Evolutionary conservation across 495 filamentous ascomycete species (phyloP).

Genomic region (Melanomma pulvis-pyrius): DNA sequence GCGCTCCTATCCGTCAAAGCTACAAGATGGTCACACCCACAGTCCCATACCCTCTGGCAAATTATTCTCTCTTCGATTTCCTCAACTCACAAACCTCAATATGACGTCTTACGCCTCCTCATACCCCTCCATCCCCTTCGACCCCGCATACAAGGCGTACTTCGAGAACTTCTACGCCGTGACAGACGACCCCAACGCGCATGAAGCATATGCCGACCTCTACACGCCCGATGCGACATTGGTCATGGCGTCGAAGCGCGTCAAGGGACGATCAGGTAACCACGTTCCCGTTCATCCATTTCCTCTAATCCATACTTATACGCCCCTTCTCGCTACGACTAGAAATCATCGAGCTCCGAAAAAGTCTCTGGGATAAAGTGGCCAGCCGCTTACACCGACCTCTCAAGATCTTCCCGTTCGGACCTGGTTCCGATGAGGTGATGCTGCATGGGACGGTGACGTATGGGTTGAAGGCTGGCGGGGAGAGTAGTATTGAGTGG

Average conservation of each 20-base stretch:
- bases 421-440: constrained; percentile 52
- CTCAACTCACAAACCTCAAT: not conserved
- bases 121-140: constrained; percentile 31
- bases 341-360: constrained; percentile 60
- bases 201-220: constrained; percentile 57
- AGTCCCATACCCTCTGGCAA: not conserved
- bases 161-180: constrained; percentile 62
- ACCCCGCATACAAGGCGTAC: constrained; percentile 46
- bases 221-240: constrained; percentile 61
- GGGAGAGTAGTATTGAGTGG: constrained; percentile 56
- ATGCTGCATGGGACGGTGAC: constrained; percentile 65
- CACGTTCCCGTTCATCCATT: constrained; percentile 11
- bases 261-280: constrained; percentile 55
- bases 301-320: not conserved
- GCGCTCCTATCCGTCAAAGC: not conserved
- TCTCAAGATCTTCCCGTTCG: constrained; percentile 57
- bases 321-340: not conserved
- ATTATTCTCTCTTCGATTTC: not conserved
- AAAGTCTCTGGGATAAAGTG: constrained; percentile 62
- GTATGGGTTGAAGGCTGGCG: constrained; percentile 57
- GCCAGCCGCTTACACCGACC: constrained; percentile 55
- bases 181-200: constrained; percentile 59
- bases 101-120: constrained; percentile 28
- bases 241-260: constrained; percentile 59
- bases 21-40: not conserved